A percentile compares a stretch with the other conserved stretches of the same genome.
Conservation (phyloP, 768 basidiomycete genomes). For the Floccularia luteovirens region DNA sequence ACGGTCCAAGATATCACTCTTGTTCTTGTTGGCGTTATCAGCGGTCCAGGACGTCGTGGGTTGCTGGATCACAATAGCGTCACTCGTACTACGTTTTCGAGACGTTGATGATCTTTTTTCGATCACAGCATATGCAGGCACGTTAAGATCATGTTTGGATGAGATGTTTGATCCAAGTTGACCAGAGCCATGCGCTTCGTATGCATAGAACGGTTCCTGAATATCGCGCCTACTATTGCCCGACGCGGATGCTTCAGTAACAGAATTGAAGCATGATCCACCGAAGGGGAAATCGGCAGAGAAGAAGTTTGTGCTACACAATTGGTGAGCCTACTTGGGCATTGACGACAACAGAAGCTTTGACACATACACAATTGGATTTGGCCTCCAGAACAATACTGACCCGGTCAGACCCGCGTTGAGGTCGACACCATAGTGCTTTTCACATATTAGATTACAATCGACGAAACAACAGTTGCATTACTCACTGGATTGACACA, state of each 20-base stretch:
- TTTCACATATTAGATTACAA: neutral
- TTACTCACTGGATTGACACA: conserved; percentile 2
- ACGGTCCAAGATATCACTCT: neutral
- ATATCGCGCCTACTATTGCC: neutral
- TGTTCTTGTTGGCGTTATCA: neutral
- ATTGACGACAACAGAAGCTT: too few species aligned
- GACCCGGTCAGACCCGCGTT: conserved; percentile 14
- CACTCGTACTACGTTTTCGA: too few species aligned
- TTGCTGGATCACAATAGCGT: neutral
- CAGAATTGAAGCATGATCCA: neutral
- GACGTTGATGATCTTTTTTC: neutral
- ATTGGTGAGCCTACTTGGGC: too few species aligned
- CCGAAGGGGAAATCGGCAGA: neutral
- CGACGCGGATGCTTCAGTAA: neutral
- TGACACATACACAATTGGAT: too few species aligned
- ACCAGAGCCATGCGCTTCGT: neutral
- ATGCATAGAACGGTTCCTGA: neutral
- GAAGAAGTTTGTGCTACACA: neutral
- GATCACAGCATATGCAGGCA: neutral
- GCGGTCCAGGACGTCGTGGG: neutral
- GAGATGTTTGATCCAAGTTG: neutral
- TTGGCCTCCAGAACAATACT: conserved; percentile 10
- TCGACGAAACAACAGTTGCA: neutral
- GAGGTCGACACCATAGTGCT: conserved; percentile 9
- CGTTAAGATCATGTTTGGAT: neutral